Percentiles rank a stretch among this genome's conserved stretches.
phyloP scores from a whole-genome alignment of 345 rosid species.

The Populus deltoides region DNA sequence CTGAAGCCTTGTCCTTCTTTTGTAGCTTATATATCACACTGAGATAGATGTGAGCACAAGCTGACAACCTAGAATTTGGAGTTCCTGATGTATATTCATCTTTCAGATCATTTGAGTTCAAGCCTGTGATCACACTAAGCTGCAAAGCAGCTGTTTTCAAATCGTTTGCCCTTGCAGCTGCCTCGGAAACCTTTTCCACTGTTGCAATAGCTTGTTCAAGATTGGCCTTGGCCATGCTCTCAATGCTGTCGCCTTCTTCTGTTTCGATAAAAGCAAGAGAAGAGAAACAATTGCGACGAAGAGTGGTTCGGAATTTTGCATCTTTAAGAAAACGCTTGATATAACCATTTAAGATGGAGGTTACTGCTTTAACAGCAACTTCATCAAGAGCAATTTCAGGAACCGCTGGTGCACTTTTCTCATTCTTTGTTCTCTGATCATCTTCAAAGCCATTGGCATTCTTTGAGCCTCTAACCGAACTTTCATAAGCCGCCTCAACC shows the following conservation, averaged over 20 bases:
- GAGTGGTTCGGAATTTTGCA: conserved; percentile 32
- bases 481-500: conserved; percentile 17
- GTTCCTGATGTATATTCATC: conserved; percentile 46
- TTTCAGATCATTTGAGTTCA: conserved; percentile 42
- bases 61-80: conserved; percentile 48
- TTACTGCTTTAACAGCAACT: conserved; percentile 54
- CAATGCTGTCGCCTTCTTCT: conserved; percentile 20
- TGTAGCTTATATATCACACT: conserved; percentile 53
- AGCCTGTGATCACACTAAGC: conserved; percentile 49
- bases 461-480: conserved; percentile 27
- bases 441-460: conserved; percentile 25
- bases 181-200: conserved; percentile 47
- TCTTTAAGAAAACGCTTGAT: conserved; percentile 43
- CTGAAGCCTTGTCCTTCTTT: conserved; percentile 56
- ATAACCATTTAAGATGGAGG: conserved; percentile 52
- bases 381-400: conserved; percentile 54
- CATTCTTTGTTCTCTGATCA: conserved; percentile 17
- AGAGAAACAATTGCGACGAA: conserved; percentile 44
- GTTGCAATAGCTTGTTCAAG: conserved; percentile 48
- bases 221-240: conserved; percentile 43
- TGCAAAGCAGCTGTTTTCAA: conserved; percentile 54
- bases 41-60: conserved; percentile 60
- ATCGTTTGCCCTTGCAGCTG: conserved; percentile 36
- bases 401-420: conserved; percentile 17
- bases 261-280: conserved; percentile 28